Conservation (phyloP, 306 rosid genomes). For the Mimosa bimucronata region DNA sequence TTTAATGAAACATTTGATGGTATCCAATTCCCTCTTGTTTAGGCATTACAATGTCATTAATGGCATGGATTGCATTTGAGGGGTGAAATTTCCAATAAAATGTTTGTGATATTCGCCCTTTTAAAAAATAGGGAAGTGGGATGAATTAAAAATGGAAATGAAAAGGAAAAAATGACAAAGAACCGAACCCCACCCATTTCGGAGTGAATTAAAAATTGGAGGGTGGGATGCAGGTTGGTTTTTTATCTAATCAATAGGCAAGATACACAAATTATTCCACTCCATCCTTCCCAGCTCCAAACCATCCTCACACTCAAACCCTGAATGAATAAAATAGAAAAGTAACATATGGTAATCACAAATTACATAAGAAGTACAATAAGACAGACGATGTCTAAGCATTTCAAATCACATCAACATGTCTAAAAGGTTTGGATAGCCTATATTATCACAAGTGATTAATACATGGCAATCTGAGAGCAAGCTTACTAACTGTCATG, state of each 20-base stretch:
- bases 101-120: background rate
- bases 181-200: background rate
- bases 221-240: background rate
- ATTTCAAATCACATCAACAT: background rate
- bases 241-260: background rate
- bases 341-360: background rate
- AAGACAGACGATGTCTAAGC: background rate
- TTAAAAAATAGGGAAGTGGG: background rate
- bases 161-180: background rate
- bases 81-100: background rate
- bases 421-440: background rate
- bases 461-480: background rate
- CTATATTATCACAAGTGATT: background rate
- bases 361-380: background rate
- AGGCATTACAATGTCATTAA: background rate
- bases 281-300: background rate
- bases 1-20: background rate
- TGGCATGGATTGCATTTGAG: background rate
- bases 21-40: background rate
- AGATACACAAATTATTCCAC: background rate
- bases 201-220: background rate
- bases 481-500: no score
- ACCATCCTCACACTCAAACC: background rate
- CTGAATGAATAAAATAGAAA: constrained; percentile 10
- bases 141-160: background rate